phyloP scores from a whole-genome alignment of 2,329 filamentous ascomycete genomes.

The Metarhizium robertsii region DNA sequence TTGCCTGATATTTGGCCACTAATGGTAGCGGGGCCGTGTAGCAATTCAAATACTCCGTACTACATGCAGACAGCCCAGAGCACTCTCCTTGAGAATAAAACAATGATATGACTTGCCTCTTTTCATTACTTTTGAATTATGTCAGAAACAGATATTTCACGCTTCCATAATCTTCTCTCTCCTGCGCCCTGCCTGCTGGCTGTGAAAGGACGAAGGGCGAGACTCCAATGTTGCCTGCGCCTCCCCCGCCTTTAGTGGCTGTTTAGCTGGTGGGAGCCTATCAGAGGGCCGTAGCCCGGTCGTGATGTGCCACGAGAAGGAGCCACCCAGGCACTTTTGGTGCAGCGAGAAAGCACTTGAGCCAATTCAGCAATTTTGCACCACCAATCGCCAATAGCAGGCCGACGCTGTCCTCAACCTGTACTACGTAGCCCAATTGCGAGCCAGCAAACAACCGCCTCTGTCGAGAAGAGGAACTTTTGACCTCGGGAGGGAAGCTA shows the following conservation, averaged over 20 bases:
- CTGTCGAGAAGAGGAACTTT: background rate
- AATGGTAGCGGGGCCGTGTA: too few species aligned
- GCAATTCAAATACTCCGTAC: background rate
- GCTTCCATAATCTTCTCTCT: background rate
- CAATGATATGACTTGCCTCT: too few species aligned
- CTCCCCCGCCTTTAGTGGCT: background rate
- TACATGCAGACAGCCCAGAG: background rate
- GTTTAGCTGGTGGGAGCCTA: background rate
- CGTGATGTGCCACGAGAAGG: background rate
- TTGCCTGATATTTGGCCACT: too few species aligned
- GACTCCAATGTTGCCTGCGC: background rate
- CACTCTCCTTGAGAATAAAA: too few species aligned
- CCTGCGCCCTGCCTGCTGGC: background rate
- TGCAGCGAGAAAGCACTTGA: slow-evolving; percentile 1
- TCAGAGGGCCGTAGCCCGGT: background rate
- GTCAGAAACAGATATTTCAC: too few species aligned
- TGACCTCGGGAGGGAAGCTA: background rate
- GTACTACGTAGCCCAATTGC: background rate
- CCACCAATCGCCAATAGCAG: background rate
- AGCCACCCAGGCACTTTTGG: slow-evolving; percentile 3
- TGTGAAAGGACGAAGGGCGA: background rate
- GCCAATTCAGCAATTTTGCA: background rate
- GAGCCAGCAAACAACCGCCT: background rate
- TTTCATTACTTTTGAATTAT: too few species aligned
- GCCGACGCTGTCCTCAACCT: background rate